Conservation (phyloP, 140 eudicot species). For the Ambrosia hybrid region DNA sequence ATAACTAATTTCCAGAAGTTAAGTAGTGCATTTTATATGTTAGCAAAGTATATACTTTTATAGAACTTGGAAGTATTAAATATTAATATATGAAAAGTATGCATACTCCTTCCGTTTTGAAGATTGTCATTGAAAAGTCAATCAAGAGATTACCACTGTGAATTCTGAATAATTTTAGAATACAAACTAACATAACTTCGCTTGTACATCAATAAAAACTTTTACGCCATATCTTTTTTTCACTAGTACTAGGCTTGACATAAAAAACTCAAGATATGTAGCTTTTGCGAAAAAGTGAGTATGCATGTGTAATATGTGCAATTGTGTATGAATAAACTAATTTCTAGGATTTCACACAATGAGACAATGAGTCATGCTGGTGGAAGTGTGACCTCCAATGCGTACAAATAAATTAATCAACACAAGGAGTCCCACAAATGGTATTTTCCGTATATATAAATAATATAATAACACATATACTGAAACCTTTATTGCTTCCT, state of each 20-base stretch:
- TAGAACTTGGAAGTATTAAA: background rate
- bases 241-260: background rate
- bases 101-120: background rate
- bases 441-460: background rate
- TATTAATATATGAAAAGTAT: background rate
- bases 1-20: background rate
- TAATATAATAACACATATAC: background rate
- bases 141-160: too few relatives aligned
- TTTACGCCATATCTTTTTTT: background rate
- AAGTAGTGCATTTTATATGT: background rate
- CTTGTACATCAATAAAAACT: background rate
- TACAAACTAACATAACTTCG: background rate
- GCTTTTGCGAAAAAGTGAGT: too few relatives aligned
- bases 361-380: too few relatives aligned
- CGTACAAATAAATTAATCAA: background rate
- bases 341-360: too few relatives aligned
- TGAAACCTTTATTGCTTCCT: conserved; percentile 89
- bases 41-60: background rate
- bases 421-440: background rate
- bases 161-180: background rate
- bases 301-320: too few relatives aligned
- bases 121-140: background rate
- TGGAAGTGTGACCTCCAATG: too few relatives aligned
- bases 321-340: too few relatives aligned
- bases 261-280: too few relatives aligned